Evolutionary conservation across 2,329 filamentous ascomycete species (phyloP).

Genomic region (Aspergillus sp.): DNA sequence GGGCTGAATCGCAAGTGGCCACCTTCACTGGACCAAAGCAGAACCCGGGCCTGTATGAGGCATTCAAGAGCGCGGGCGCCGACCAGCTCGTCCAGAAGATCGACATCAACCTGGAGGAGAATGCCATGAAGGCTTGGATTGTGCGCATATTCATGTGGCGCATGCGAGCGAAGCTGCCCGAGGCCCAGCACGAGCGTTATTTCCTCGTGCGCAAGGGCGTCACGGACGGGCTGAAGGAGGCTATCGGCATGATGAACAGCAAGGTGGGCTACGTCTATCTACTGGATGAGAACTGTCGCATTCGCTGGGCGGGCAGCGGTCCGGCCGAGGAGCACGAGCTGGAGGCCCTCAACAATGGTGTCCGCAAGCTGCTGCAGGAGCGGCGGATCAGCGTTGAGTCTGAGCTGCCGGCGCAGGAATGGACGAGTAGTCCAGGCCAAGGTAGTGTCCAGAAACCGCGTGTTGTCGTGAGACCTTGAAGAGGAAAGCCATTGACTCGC

Average conservation of each 20-base stretch:
- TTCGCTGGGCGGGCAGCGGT: constrained; percentile 86
- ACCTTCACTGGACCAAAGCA: constrained; percentile 65
- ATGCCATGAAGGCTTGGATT: constrained; percentile 61
- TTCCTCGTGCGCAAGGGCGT: constrained; percentile 60
- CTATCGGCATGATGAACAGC: constrained; percentile 72
- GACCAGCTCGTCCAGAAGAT: constrained; percentile 66
- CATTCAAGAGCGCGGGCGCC: constrained; percentile 53
- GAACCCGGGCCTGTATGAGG: constrained; percentile 67
- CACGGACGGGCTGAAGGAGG: constrained; percentile 54
- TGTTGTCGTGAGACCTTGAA: constrained; percentile 17
- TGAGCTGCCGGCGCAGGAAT: constrained; percentile 19
- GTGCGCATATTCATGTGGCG: constrained; percentile 53
- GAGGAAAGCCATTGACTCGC: not conserved
- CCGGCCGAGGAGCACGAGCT: constrained; percentile 41
- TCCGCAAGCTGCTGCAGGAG: constrained; percentile 43
- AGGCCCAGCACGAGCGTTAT: constrained; percentile 55
- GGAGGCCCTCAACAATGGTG: constrained; percentile 41
- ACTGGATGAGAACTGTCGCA: constrained; percentile 80
- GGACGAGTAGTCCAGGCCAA: constrained; percentile 9
- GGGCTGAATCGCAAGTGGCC: constrained; percentile 78
- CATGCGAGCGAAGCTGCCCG: constrained; percentile 46
- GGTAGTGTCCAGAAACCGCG: constrained; percentile 13
- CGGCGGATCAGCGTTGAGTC: constrained; percentile 26
- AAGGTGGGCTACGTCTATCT: constrained; percentile 95
- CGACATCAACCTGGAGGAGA: constrained; percentile 87